Evolutionary conservation across 2,329 filamentous ascomycete species (phyloP).

Genomic region (Cladosporium sp.): DNA sequence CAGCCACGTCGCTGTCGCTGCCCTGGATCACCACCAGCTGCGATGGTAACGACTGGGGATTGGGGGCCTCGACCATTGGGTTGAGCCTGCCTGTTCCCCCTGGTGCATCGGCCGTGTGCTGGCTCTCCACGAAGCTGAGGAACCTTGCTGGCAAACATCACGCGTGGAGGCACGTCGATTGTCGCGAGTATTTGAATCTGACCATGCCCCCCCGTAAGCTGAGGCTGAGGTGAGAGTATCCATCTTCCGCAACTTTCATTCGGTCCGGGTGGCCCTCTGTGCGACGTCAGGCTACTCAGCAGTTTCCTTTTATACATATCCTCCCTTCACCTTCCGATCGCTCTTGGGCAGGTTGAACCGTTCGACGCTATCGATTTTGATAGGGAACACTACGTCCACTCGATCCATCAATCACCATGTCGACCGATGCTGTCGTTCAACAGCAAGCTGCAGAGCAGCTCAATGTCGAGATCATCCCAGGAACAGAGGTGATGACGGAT

Average conservation of each 20-base stretch:
- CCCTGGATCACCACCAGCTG: neutral
- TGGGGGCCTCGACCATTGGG: neutral
- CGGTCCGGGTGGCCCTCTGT: neutral
- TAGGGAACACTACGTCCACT: too few relatives aligned
- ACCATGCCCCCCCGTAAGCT: neutral
- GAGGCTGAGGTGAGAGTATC: constrained; percentile 6
- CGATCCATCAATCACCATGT: neutral
- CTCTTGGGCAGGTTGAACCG: too few relatives aligned
- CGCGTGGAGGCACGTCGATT: too few relatives aligned
- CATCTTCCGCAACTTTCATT: neutral
- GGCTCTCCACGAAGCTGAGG: neutral
- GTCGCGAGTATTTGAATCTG: constrained; percentile 1
- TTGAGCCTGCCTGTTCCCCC: neutral
- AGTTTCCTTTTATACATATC: too few relatives aligned
- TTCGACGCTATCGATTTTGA: too few relatives aligned
- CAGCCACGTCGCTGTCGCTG: neutral
- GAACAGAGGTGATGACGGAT: constrained; percentile 30
- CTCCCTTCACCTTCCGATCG: too few relatives aligned
- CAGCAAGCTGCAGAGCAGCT: constrained; percentile 20
- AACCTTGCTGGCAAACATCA: neutral
- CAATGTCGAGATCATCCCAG: constrained; percentile 27
- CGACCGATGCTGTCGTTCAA: constrained; percentile 1
- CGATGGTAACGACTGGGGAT: neutral
- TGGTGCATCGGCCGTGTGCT: neutral
- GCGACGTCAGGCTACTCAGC: too few relatives aligned